Base-by-base conservation (phyloP, 169 alveolate species). In the Plasmodium gaboni region DNA sequence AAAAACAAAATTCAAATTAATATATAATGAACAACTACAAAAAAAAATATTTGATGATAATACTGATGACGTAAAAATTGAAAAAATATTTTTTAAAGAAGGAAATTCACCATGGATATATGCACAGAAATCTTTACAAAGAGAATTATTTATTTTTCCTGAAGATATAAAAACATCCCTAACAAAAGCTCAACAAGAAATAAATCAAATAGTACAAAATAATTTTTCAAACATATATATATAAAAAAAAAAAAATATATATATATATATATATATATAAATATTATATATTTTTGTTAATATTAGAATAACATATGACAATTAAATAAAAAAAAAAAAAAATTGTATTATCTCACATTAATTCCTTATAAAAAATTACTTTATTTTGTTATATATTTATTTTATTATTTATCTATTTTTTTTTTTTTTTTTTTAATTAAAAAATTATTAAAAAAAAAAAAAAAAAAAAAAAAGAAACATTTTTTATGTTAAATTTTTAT, bases 111-210 rank as follows among this genome's bases (percentile, higher is more conserved):
- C 90, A 13, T 80, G 90, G 90, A 10, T 80, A 55, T 65, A 51
- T 80, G 80, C 67, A 42, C 50, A 65, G 17, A 65, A 61, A 48
- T 32, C 69, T 2, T 24, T 80, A 12, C 70, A 80, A 51, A 65
- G 90, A 59, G 90, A 80, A 32, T 69, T 80, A 53, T 80, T 80
- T 68, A 65, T 80, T 32, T 80, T 80, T 26, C 73, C 80, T 46
- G 90, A 80, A 12, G 90, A 80, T 46, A 22, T 44, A 0, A 80
- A 80, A 28, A 80, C 48, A 28, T 80, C 90, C 13, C 71, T 80
- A 10, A 28, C 90, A 42, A 80, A 80, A 57, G 90, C 90, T 44
- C 90, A 80, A 60, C 69, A 61, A 48, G 78, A 42, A 7, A 28
- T 69, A 17, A 50, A 60, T n/a, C 69, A 80, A 26, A 26, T 80